Base-by-base conservation (phyloP, 768 basidiomycete genomes). In the Amanita phalloides region DNA sequence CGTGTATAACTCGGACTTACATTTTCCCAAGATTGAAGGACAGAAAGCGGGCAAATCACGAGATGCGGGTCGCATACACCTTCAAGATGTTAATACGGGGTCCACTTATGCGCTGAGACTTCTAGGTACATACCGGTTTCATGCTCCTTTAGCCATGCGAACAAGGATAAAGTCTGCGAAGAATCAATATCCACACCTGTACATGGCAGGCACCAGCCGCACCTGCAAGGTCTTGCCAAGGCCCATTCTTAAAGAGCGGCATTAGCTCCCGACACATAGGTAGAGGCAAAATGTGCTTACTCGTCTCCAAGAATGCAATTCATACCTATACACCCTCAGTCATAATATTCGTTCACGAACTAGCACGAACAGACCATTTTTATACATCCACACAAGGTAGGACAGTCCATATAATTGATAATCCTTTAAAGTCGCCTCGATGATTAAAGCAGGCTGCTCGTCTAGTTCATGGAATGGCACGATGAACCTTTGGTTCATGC, bases 271-370 rank as follows among this genome's bases (percentile, higher is more conserved):
- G 21, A 8, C 9, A 45, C 41, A 33, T 26, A 36, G 5, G 1
- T 33, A 8, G 13, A 9, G 17, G 9, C 3, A 33, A 53, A 11
- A 51, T 53, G 17, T 23, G 67, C 73, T 55, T 59, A 79, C 78
- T 79, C 81, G 56, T 88, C 86, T 26, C 82, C 86, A 1, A 88
- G 70, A 52, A 88, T 82, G 61, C 81, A 79, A 55, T 80, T 85
- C 72, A 85, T 76, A 13, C 79, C 78, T 79, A 32, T 32, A n/a
- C 4, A 44, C 14, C 6, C 32, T 30, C 11, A 25, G 33, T 1
- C 11, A 3, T 30, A n/a, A 9, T 13, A 20, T 20, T 13, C 21
- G 35, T 21, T 48, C 35, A 32, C 10, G 56, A 69, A 6, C 4
- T 3, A n/a, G 9, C 17, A 14, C 30, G 21, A 33, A 26, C 51